These are phyloP conservation scores for Inga laurina DNA, from an alignment of 306 rosid species.

Conservation along the genomic window DNA sequence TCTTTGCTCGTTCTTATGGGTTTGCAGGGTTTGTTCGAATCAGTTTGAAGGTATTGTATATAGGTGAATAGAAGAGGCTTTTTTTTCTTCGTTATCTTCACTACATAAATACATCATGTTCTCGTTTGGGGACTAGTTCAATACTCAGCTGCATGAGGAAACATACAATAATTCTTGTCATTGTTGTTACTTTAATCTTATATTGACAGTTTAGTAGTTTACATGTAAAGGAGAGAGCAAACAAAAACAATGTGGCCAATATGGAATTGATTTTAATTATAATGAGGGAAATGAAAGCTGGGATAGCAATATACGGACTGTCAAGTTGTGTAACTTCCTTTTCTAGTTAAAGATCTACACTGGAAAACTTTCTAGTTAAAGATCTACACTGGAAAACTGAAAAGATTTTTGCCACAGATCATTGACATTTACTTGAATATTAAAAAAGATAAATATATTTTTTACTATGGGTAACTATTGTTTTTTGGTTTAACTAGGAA, in stretches of 20 bases:
- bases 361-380: conserved; percentile 10
- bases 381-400: conserved; percentile 11
- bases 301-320: conserved; percentile 27
- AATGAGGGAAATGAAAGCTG: conserved; percentile 20
- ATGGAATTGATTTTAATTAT: conserved; percentile 18
- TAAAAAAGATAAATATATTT: conserved; percentile 13
- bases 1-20: conserved; percentile 96
- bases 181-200: conserved; percentile 9
- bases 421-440: conserved; percentile 7
- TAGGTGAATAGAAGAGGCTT: neutral
- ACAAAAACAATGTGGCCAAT: conserved; percentile 8
- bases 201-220: neutral
- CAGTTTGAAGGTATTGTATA: conserved; percentile 75
- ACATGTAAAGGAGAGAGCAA: conserved; percentile 23
- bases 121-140: conserved; percentile 17
- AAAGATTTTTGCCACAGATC: conserved; percentile 8
- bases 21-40: conserved; percentile 90
- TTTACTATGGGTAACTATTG: conserved; percentile 28
- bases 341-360: conserved; percentile 9
- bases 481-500: conserved; percentile 61
- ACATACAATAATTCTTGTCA: conserved; percentile 12
- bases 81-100: neutral
- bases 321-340: conserved; percentile 5
- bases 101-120: neutral
- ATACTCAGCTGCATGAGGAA: conserved; percentile 9